Base-by-base conservation (phyloP, 2,329 filamentous ascomycete species). In the Diaporthe sp. region DNA sequence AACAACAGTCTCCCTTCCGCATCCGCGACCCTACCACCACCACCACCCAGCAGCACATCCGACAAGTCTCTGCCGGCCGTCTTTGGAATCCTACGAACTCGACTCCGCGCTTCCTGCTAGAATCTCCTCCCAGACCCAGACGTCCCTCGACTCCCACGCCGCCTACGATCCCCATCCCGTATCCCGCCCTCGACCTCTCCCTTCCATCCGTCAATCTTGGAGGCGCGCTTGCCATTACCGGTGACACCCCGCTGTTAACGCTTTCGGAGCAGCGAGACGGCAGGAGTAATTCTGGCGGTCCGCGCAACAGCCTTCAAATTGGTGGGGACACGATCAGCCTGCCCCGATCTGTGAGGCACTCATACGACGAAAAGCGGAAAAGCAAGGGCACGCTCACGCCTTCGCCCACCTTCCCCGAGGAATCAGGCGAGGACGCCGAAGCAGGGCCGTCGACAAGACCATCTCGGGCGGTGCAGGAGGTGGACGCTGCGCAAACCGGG, bases 41-140 rank as follows among this genome's bases (percentile, higher is more conserved):
- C 75, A 80, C 46, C 75, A 77, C 10, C 74, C 80, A 81, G 37
- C 82, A 79, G 44, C 84, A 85, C 37, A 81, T 84, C 65, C 84
- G 83, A 71, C 86, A 84, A 42, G 83, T 86, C 42, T 85, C 86
- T 6, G 84, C 88, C 31, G 86, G 87, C 61, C 88, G 89, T 49
- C 88, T 91, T 78, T 91, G 90, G 90, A 91, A 91, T 79, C 90
- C 90, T 34, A 88, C 88, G 75, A 91, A 91, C 80, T 91, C 89
- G 37, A 91, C 90, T 3, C 89, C 89, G 60, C 85, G 89, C 75
- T 79, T 82, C 72, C 78, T 84, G 73, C 80, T 77, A 76, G 60
- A 78, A 39, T 31, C 81, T 12, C 77, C 79, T 61, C 75, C 79
- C 31, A 71, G 79, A 58, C 84, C 86, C 73, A 87, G 89, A 74